Evolutionary conservation across 1,284 basidiomycete species (phyloP).

Genomic region (Phenoliferia sp.): DNA sequence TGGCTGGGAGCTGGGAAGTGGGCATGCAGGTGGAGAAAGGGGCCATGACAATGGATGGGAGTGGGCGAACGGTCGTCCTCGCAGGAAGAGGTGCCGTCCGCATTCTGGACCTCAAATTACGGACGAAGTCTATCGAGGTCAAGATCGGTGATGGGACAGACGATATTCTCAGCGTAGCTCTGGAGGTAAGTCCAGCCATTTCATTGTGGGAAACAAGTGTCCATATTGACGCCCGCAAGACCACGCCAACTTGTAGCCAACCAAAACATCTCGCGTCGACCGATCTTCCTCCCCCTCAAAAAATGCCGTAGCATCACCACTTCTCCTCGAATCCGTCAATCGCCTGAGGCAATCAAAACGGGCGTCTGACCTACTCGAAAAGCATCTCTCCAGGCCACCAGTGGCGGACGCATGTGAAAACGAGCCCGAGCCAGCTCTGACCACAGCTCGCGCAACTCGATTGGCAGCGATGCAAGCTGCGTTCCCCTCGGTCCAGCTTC

Average conservation of each 20-base stretch:
- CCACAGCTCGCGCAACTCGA: neutral
- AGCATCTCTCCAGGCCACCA: neutral
- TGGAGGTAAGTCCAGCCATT: neutral
- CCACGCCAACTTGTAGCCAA: no score
- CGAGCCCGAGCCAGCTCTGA: neutral
- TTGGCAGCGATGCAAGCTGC: neutral
- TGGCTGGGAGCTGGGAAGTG: neutral
- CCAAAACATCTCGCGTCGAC: no score
- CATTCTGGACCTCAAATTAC: neutral
- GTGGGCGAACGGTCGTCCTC: neutral
- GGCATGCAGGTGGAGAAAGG: neutral
- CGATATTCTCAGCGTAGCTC: neutral
- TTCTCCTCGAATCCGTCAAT: slow-evolving; percentile 1
- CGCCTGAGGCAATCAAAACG: neutral
- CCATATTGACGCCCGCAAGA: no score
- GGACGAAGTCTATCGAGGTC: neutral
- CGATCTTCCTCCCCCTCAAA: neutral
- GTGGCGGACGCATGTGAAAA: neutral
- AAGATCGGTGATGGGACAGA: neutral
- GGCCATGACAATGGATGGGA: neutral
- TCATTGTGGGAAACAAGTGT: no score
- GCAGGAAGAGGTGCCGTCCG: neutral
- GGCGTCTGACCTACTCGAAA: neutral
- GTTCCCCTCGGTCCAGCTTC: neutral
- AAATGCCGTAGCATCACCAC: neutral